Conservation (phyloP, 2,329 filamentous ascomycete genomes). For the Stenocarpella maydis region DNA sequence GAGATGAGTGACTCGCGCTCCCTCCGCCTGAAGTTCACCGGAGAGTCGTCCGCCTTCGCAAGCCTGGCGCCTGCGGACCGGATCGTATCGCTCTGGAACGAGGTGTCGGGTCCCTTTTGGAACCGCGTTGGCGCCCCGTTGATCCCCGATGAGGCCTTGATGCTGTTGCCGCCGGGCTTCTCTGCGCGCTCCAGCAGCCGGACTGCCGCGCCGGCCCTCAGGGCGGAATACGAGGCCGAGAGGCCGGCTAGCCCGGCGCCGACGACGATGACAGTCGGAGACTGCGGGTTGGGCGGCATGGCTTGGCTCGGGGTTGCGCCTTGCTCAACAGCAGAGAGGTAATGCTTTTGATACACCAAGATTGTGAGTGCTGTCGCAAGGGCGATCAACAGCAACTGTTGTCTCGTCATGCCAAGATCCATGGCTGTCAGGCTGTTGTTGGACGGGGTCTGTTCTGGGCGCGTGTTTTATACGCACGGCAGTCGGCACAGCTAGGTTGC, state of each 20-base stretch:
- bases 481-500: not conserved
- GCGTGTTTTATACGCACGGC: conserved; percentile 14
- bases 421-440: not conserved
- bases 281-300: conserved; percentile 33
- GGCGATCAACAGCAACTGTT: conserved; percentile 28
- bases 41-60: conserved; percentile 39
- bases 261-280: conserved; percentile 63
- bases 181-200: conserved; percentile 65
- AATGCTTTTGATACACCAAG: conserved; percentile 24
- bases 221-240: conserved; percentile 64
- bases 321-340: not conserved
- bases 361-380: conserved; percentile 27
- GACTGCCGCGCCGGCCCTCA: conserved; percentile 60
- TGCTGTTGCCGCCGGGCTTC: conserved; percentile 70
- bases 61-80: conserved; percentile 61
- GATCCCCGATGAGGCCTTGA: conserved; percentile 73
- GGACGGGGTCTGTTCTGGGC: not conserved
- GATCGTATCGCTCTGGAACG: conserved; percentile 65
- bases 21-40: conserved; percentile 17
- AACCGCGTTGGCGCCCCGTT: conserved; percentile 68
- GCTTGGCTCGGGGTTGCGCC: not conserved
- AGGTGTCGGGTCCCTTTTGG: conserved; percentile 51
- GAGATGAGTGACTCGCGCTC: conserved; percentile 55
- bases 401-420: conserved; percentile 39
- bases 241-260: conserved; percentile 72